phyloP scores from a whole-genome alignment of 2,329 filamentous ascomycete species.

The Huntiella savannae region DNA sequence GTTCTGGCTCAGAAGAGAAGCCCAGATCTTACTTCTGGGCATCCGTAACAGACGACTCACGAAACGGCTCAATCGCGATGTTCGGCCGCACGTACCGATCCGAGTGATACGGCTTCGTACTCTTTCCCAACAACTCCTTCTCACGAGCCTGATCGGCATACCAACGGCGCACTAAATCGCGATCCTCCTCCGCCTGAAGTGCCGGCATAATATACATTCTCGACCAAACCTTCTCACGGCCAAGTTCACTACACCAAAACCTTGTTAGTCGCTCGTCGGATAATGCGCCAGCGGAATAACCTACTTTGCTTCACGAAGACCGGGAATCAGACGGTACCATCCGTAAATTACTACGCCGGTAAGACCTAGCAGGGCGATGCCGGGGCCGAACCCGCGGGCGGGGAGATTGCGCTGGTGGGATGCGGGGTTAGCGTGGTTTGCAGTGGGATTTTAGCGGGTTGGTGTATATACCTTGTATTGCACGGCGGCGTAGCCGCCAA shows the following conservation, averaged over 20 bases:
- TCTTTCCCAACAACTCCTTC: constrained; percentile 71
- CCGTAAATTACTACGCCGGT: constrained; percentile 70
- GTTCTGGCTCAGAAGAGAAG: no score
- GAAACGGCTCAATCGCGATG: constrained; percentile 8
- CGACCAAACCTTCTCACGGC: constrained; percentile 95
- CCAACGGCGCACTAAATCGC: constrained; percentile 76
- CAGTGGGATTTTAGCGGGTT: not conserved
- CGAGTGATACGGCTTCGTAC: constrained; percentile 70
- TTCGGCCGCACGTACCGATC: constrained; percentile 46
- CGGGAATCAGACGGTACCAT: constrained; percentile 69
- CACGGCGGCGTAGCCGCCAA: constrained; percentile 84
- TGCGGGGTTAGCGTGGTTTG: not conserved
- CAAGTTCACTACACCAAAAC: constrained; percentile 52
- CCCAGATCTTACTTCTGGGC: not conserved
- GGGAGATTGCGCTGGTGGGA: constrained; percentile 65
- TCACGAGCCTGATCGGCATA: constrained; percentile 76
- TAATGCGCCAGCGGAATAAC: constrained; percentile 17
- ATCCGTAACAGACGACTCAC: not conserved
- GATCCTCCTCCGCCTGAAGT: constrained; percentile 90
- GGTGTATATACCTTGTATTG: constrained; percentile 66
- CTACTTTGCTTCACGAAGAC: constrained; percentile 82
- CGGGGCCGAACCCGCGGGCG: constrained; percentile 71
- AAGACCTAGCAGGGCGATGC: constrained; percentile 57
- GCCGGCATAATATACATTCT: constrained; percentile 87
- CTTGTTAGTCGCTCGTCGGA: constrained; percentile 6